Evolutionary conservation across 306 rosid genomes (phyloP).

Genomic region (Quercus alba): DNA sequence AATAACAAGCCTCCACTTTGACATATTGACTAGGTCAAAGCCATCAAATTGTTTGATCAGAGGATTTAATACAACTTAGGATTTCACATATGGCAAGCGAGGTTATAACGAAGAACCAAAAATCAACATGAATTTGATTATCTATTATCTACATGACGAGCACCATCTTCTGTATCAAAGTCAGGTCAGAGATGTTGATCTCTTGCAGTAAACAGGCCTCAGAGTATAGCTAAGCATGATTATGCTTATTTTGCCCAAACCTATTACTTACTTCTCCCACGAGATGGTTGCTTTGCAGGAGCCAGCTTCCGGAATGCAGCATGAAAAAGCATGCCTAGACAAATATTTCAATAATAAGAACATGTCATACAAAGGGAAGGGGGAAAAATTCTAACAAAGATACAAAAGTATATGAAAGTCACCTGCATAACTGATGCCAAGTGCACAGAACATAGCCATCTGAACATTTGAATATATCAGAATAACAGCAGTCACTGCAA

Average conservation of each 20-base stretch:
- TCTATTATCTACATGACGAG: neutral
- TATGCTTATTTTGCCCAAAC: neutral
- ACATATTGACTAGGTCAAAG: neutral
- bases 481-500: constrained; percentile 72
- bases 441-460: constrained; percentile 79
- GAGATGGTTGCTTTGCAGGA: constrained; percentile 54
- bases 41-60: neutral
- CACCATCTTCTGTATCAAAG: constrained; percentile 23
- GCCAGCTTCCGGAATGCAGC: constrained; percentile 83
- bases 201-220: neutral
- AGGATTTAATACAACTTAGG: neutral
- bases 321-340: constrained; percentile 65
- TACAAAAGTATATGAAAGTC: neutral
- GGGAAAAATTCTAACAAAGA: neutral
- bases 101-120: neutral
- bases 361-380: neutral
- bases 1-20: neutral
- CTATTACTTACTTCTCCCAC: constrained; percentile 35
- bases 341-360: constrained; percentile 14
- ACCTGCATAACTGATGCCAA: constrained; percentile 73
- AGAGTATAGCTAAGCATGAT: neutral
- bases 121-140: neutral
- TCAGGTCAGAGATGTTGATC: neutral
- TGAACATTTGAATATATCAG: constrained; percentile 72
- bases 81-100: neutral